These are phyloP conservation scores for Alliaria petiolata DNA, from an alignment of 345 rosid species.

Conservation along the genomic window DNA sequence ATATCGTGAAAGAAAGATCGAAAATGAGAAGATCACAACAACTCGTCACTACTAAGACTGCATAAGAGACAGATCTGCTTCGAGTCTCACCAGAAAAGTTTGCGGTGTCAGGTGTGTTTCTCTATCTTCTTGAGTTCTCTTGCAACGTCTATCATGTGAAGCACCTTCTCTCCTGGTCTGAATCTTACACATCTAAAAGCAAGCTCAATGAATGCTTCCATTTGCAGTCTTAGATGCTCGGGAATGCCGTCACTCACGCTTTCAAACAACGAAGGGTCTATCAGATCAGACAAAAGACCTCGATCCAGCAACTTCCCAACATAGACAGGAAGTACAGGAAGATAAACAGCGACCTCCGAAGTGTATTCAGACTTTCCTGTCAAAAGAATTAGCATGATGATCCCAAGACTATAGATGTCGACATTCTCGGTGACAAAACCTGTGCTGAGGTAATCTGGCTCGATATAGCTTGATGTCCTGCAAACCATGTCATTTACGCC, in stretches of 20 bases:
- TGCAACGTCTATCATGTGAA: slow-evolving; percentile 11
- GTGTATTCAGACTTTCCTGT: slow-evolving; percentile 14
- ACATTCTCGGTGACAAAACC: slow-evolving; percentile 27
- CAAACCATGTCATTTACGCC: slow-evolving; percentile 10
- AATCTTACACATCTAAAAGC: slow-evolving; percentile 26
- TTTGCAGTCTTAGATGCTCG: background rate
- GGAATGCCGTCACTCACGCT: background rate
- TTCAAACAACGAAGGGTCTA: slow-evolving; percentile 15
- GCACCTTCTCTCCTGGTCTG: slow-evolving; percentile 1
- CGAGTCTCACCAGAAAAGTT: background rate
- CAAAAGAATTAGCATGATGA: slow-evolving; percentile 16
- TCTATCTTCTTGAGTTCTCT: slow-evolving; percentile 13
- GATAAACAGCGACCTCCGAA: background rate
- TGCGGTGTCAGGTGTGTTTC: background rate
- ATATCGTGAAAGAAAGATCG: background rate
- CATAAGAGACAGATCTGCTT: background rate
- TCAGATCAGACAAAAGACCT: background rate
- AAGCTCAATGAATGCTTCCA: slow-evolving; percentile 25
- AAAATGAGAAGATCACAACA: background rate
- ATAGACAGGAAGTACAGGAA: slow-evolving; percentile 12
- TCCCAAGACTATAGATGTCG: slow-evolving; percentile 14
- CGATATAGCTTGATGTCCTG: slow-evolving; percentile 17
- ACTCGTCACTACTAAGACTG: background rate
- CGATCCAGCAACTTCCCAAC: background rate
- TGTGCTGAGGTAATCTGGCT: slow-evolving; percentile 2